Evolutionary conservation across 2,329 filamentous ascomycete genomes (phyloP).

Genomic region (Calonectria henricotiae): DNA sequence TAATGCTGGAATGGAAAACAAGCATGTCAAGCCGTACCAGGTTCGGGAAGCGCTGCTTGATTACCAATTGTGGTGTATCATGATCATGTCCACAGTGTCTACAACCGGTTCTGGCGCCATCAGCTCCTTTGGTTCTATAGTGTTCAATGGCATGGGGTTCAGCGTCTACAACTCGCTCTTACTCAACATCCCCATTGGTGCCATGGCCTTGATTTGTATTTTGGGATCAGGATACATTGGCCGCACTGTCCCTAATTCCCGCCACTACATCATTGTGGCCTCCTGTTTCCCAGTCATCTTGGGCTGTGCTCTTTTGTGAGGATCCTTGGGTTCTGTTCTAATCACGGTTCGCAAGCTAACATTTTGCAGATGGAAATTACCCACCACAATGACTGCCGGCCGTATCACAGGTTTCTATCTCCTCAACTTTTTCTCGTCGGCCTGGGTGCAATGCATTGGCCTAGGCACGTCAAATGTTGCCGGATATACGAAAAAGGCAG

Average conservation of each 20-base stretch:
- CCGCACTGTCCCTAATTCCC: conserved; percentile 44
- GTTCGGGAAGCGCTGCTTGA: conserved; percentile 67
- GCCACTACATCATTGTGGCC: conserved; percentile 51
- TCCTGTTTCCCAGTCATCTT: conserved; percentile 53
- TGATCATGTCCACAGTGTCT: conserved; percentile 52
- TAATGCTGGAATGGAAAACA: conserved; percentile 65
- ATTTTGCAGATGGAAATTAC: conserved; percentile 47
- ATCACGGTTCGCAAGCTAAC: background rate
- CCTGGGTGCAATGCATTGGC: conserved; percentile 54
- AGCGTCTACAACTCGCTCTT: conserved; percentile 55
- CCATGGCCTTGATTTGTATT: conserved; percentile 53
- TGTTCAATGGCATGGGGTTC: conserved; percentile 58
- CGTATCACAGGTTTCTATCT: conserved; percentile 54
- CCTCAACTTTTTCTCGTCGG: conserved; percentile 54
- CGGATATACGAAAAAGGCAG: conserved; percentile 55
- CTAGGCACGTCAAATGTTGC: conserved; percentile 56
- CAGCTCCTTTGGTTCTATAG: conserved; percentile 54
- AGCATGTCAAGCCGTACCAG: conserved; percentile 65
- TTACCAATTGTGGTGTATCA: conserved; percentile 64
- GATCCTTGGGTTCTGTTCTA: background rate
- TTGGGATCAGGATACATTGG: conserved; percentile 54
- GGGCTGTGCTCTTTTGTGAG: conserved; percentile 53
- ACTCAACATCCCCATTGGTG: conserved; percentile 56
- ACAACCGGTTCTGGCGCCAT: conserved; percentile 54
- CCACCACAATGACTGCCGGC: conserved; percentile 41